Evolutionary conservation across 257 asterid species (phyloP), one percentile per base, ranked within the genome.

Genomic region (Salvia rosmarinus): DNA sequence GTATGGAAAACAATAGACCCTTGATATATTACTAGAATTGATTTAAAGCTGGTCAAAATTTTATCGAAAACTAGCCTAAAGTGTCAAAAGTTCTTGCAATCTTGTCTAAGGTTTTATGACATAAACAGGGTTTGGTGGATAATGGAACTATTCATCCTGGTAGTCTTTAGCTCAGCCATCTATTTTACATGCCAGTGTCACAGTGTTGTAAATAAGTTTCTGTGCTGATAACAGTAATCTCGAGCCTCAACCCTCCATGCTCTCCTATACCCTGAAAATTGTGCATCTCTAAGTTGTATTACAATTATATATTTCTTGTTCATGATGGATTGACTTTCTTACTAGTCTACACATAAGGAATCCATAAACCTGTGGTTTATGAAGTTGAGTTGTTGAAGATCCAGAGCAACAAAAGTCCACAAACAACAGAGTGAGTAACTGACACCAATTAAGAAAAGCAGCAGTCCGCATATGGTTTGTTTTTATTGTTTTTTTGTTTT

Each of bases 391-490:
- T 14, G 64, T 52, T 20, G 59, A 21, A 52, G 59, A 5, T 1
- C 6, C 34, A 19, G n/a, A 52, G 59, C 59, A 52, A 52, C 34
- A 17, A 51, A 52, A 52, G 59, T 52, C 59, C 56, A 16, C 56
- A 50, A 4, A 20, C 23, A n/a, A 1, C 55, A 32, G 37, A 25
- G 1, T 25, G 30, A 1, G 17, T 14, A 47, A 47, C 16, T 14
- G 16, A 52, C 6, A 52, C 59, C 32, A 52, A 19, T 52, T 52
- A 52, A 32, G 14, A 8, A 52, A 52, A 51, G 34, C 23, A 9
- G 34, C 35, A 54, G n/a, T 23, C 9, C 37, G 37, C 4, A 32
- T 32, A 2, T 4, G 37, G 37, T 32, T 32, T 32, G 37, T 32
- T 32, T 9, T 7, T 23, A 10, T 16, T 12, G 39, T 11, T 11